Conservation (phyloP, 139 green algal genomes). For the Pleodorina starrii region DNA sequence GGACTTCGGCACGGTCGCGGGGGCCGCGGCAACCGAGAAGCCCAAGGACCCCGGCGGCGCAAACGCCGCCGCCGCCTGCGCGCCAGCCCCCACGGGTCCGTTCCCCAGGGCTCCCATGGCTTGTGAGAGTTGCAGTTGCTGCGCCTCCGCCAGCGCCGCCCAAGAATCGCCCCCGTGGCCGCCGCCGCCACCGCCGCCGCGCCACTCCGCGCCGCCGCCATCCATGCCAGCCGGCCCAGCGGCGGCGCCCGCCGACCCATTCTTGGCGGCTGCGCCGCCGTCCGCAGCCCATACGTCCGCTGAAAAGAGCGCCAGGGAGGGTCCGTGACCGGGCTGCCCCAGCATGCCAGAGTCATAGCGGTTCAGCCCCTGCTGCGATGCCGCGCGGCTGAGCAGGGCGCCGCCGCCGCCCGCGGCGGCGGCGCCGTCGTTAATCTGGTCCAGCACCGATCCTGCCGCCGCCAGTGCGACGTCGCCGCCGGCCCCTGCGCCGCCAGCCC, state of each 20-base stretch:
- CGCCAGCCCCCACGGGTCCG: background rate
- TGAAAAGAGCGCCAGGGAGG: constrained; percentile 8
- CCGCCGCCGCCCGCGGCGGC: background rate
- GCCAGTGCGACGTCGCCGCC: background rate
- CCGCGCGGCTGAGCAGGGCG: background rate
- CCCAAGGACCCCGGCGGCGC: background rate
- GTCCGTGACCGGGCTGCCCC: background rate
- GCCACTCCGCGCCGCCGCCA: background rate
- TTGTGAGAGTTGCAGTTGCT: constrained; percentile 38
- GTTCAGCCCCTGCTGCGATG: constrained; percentile 12
- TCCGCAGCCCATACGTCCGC: constrained; percentile 22
- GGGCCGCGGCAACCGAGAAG: background rate
- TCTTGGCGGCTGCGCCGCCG: background rate
- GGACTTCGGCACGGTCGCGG: background rate
- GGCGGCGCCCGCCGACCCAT: background rate
- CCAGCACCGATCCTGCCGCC: background rate
- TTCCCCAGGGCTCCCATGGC: constrained; percentile 3
- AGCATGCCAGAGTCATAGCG: constrained; percentile 23
- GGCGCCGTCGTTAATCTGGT: background rate
- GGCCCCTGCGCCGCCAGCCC: background rate
- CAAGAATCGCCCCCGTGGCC: background rate
- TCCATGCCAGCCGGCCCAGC: background rate
- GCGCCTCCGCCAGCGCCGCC: constrained; percentile 37
- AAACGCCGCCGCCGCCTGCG: background rate
- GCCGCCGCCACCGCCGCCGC: background rate